These are phyloP conservation scores for Ganoderma lingzhi DNA, from an alignment of 1,284 basidiomycete species.

Conservation along the genomic window DNA sequence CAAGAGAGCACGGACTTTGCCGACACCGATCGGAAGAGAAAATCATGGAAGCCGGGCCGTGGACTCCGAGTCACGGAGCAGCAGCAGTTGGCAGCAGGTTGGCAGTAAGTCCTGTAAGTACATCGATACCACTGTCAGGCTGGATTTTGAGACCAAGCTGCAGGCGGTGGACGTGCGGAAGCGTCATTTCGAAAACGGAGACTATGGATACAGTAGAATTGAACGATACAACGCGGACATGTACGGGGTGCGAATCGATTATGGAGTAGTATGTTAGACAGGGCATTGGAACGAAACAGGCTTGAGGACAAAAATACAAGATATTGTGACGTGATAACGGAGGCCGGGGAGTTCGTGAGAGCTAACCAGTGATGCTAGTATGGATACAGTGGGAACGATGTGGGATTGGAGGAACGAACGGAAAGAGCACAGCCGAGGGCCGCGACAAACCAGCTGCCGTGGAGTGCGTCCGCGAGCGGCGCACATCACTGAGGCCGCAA, in stretches of 20 bases:
- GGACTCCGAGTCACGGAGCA: too few species aligned
- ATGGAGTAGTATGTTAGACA: not conserved
- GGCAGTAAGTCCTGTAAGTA: too few species aligned
- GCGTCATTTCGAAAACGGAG: conserved; percentile 3
- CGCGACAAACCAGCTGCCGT: conserved; percentile 7
- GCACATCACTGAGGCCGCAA: not conserved
- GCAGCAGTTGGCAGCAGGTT: too few species aligned
- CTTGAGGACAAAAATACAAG: not conserved
- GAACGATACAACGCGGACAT: not conserved
- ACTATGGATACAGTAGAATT: conserved; percentile 7
- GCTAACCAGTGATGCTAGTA: not conserved
- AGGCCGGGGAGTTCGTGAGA: not conserved
- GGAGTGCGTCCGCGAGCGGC: not conserved
- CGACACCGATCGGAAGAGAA: conserved; percentile 11
- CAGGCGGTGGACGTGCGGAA: not conserved
- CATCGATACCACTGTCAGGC: too few species aligned
- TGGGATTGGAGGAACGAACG: not conserved
- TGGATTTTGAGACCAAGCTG: not conserved
- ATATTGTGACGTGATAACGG: conserved; percentile 3
- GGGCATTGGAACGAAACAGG: not conserved
- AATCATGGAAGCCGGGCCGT: not conserved
- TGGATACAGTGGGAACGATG: not conserved
- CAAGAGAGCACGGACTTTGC: conserved; percentile 21
- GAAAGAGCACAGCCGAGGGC: not conserved
- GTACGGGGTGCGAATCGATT: not conserved